Conservation (phyloP, 1,284 basidiomycete genomes). For the Sporisorium iseilematis-ciliati region DNA sequence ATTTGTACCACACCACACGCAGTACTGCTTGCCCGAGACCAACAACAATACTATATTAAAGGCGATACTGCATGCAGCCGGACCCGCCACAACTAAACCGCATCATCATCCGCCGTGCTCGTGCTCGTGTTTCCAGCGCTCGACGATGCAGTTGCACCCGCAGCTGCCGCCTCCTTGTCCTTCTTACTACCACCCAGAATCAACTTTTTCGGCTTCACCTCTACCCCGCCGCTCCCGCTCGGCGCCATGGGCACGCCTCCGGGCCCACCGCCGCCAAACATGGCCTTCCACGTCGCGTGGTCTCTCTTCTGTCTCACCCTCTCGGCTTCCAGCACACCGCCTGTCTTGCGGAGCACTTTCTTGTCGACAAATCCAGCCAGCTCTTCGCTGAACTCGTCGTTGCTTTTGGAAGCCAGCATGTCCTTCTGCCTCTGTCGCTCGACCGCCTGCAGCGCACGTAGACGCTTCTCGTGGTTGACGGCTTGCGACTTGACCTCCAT, state of each 20-base stretch:
- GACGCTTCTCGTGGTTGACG: slow-evolving; percentile 67
- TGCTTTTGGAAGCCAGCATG: slow-evolving; percentile 40
- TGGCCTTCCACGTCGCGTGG: slow-evolving; percentile 63
- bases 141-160: neutral
- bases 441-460: slow-evolving; percentile 66
- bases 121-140: slow-evolving; percentile 6
- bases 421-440: slow-evolving; percentile 65
- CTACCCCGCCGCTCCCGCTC: slow-evolving; percentile 16
- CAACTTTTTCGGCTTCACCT: slow-evolving; percentile 49
- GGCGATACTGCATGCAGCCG: neutral
- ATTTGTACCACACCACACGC: neutral
- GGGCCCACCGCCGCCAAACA: slow-evolving; percentile 61
- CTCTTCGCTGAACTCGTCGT: slow-evolving; percentile 68
- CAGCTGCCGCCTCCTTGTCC: slow-evolving; percentile 8
- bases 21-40: neutral
- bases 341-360: slow-evolving; percentile 66
- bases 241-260: slow-evolving; percentile 43
- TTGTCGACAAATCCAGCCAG: slow-evolving; percentile 67
- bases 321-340: slow-evolving; percentile 65
- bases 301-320: slow-evolving; percentile 63
- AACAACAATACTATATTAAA: neutral
- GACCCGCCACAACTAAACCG: slow-evolving; percentile 2
- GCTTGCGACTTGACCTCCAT: slow-evolving; percentile 67
- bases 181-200: slow-evolving; percentile 42
- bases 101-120: slow-evolving; percentile 17